phyloP scores from a whole-genome alignment of 2,329 filamentous ascomycete genomes.

The Colletotrichum ledebouriae region DNA sequence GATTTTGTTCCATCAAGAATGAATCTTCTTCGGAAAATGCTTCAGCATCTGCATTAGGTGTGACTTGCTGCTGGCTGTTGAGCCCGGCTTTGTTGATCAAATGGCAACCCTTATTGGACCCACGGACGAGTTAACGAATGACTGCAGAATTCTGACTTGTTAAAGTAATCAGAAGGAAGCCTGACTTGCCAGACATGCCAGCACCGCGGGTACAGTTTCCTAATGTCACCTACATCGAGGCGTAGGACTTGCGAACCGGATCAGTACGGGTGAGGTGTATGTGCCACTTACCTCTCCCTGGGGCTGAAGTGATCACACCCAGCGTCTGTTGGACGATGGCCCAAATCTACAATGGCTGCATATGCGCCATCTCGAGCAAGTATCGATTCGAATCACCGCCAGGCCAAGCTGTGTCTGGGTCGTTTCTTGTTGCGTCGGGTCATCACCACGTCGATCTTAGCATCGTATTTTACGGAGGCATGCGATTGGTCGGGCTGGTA shows the following conservation, averaged over 20 bases:
- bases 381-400: too few relatives aligned
- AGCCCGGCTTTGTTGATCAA: too few relatives aligned
- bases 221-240: not conserved
- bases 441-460: constrained; percentile 23
- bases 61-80: too few relatives aligned
- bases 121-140: too few relatives aligned
- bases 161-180: too few relatives aligned
- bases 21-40: not conserved
- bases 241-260: not conserved
- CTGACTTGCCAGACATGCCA: too few relatives aligned
- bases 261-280: constrained; percentile 14
- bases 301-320: not conserved
- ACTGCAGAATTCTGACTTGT: too few relatives aligned
- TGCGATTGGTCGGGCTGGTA: constrained; percentile 26
- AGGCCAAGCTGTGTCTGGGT: too few relatives aligned
- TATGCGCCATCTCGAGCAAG: not conserved
- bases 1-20: not conserved
- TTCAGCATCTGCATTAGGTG: too few relatives aligned
- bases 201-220: not conserved
- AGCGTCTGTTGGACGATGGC: not conserved
- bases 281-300: not conserved
- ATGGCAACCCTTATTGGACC: too few relatives aligned
- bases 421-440: constrained; percentile 16
- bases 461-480: constrained; percentile 30
- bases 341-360: not conserved